phyloP scores from a whole-genome alignment of 2,329 filamentous ascomycete genomes.

The Neofusicoccum laricinum region DNA sequence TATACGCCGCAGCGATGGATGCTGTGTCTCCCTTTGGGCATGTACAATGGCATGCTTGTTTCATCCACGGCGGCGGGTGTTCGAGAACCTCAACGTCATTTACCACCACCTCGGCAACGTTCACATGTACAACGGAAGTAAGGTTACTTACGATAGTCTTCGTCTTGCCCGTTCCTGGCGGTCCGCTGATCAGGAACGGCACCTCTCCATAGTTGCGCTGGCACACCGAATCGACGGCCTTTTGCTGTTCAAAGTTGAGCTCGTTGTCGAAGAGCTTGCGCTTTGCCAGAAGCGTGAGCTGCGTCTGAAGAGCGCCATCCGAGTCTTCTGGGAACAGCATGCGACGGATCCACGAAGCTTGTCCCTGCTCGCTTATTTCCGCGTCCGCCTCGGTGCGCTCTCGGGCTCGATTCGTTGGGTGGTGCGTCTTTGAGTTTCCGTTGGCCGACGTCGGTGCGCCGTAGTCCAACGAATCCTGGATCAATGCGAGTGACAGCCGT shows the following conservation, averaged over 20 bases:
- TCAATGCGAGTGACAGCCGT: background rate
- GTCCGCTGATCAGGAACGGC: conserved; percentile 49
- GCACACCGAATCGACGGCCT: conserved; percentile 43
- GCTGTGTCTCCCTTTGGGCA: background rate
- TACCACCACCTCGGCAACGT: too few relatives aligned
- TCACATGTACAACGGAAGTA: background rate
- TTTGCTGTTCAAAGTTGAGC: conserved; percentile 49
- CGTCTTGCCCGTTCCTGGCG: conserved; percentile 53
- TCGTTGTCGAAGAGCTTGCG: conserved; percentile 38
- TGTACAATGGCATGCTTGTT: background rate
- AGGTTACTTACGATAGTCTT: conserved; percentile 43
- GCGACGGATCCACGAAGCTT: conserved; percentile 28
- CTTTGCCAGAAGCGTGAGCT: conserved; percentile 32
- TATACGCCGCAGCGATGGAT: background rate
- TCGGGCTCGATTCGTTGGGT: background rate
- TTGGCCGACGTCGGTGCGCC: background rate
- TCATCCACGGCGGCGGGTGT: background rate
- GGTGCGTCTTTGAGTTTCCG: background rate
- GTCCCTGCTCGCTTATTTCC: background rate
- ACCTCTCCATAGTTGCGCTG: conserved; percentile 42
- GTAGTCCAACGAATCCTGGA: background rate
- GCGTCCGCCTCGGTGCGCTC: conserved; percentile 5
- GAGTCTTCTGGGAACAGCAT: conserved; percentile 44
- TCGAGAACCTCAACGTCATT: background rate
- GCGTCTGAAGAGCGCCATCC: conserved; percentile 39